Percentiles rank a stretch among this genome's conserved stretches.
Conservation (phyloP, 192 early-diverging fungal genomes). For the Helicostylum pulchrum region DNA sequence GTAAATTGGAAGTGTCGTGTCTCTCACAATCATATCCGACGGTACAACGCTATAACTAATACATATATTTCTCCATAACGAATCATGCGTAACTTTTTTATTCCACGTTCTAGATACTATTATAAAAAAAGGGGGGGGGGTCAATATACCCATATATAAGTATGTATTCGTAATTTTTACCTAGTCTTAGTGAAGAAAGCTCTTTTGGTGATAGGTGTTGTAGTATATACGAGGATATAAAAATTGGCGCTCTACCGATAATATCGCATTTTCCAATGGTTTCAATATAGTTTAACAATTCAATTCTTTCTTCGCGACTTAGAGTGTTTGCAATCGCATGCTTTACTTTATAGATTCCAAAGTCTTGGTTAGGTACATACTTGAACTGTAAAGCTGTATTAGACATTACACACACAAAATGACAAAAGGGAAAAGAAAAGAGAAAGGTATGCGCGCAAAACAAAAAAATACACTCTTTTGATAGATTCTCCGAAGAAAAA, state of each 20-base stretch:
- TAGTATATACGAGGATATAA: background rate
- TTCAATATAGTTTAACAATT: background rate
- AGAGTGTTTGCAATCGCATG: background rate
- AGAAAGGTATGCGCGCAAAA: background rate
- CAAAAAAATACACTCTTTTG: too few species aligned
- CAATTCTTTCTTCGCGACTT: background rate
- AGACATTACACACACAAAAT: too few species aligned
- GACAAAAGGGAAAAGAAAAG: background rate
- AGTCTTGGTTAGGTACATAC: too few species aligned
- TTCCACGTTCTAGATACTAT: slow-evolving; percentile 22
- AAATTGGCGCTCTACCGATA: background rate
- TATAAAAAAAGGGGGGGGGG: too few species aligned
- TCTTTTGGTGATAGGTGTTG: slow-evolving; percentile 14
- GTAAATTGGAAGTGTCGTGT: slow-evolving; percentile 3
- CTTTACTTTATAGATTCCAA: too few species aligned
- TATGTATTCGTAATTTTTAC: too few species aligned
- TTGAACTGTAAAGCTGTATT: too few species aligned
- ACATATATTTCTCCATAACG: slow-evolving; percentile 5
- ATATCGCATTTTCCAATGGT: slow-evolving; percentile 4
- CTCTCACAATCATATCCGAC: background rate
- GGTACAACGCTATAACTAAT: slow-evolving; percentile 12
- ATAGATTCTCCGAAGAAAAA: too few species aligned
- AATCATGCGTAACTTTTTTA: slow-evolving; percentile 1
- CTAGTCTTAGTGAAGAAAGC: slow-evolving; percentile 6
- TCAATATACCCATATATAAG: too few species aligned